A percentile compares a stretch with the other conserved stretches of the same genome.
phyloP scores from a whole-genome alignment of 1,284 basidiomycete genomes.

The Microbotryum scabiosae region DNA sequence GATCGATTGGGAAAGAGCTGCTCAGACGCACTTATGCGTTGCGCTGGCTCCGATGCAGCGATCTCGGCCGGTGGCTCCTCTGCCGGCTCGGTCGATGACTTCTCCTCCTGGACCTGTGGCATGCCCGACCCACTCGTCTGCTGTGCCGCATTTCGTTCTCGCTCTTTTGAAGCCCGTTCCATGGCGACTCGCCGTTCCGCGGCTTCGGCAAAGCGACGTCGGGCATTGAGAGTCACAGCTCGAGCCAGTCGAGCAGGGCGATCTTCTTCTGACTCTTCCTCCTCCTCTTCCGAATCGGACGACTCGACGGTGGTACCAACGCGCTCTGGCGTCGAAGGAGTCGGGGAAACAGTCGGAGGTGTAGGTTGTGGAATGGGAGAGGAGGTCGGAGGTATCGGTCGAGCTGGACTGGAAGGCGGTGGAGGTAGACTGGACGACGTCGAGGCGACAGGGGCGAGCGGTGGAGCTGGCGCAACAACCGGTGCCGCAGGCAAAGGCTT shows the following conservation, averaged over 20 bases:
- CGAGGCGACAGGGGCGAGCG: no score
- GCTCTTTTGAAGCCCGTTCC: constrained; percentile 2
- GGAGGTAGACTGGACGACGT: no score
- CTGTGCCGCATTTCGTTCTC: neutral
- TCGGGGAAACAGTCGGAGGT: no score
- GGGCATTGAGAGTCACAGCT: constrained; percentile 2
- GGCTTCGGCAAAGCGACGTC: constrained; percentile 21
- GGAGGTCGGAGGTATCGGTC: no score
- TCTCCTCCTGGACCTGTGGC: neutral
- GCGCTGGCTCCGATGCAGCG: no score
- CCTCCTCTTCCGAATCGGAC: neutral
- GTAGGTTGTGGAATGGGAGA: no score
- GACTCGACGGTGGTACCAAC: neutral
- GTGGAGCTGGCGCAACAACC: no score
- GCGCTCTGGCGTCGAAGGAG: no score
- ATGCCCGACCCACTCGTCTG: no score
- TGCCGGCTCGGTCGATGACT: neutral
- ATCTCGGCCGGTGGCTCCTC: neutral
- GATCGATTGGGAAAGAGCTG: no score
- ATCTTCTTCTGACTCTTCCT: neutral
- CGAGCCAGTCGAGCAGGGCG: neutral
- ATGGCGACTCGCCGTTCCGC: constrained; percentile 17
- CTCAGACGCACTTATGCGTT: neutral
- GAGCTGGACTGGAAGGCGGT: no score
- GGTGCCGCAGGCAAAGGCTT: no score